A percentile compares a stretch with the other conserved stretches of the same genome.
These are phyloP conservation scores for Fragaria vesca DNA, from an alignment of 306 rosid species.

Conservation along the genomic window DNA sequence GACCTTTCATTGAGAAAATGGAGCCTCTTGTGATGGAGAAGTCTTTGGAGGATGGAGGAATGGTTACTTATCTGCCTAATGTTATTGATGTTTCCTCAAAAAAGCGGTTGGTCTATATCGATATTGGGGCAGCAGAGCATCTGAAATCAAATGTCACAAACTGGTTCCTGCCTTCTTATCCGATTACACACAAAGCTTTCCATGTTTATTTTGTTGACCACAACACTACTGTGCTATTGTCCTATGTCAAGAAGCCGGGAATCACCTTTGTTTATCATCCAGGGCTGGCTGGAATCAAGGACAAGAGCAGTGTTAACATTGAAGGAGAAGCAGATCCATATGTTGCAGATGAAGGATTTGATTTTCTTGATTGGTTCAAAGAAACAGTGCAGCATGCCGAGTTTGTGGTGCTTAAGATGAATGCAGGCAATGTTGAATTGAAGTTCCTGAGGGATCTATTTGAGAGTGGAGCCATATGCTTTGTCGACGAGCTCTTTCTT, in stretches of 20 bases:
- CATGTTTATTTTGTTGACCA: conserved; percentile 74
- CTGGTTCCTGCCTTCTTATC: conserved; percentile 75
- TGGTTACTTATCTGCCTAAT: conserved; percentile 53
- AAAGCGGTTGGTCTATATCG: conserved; percentile 60
- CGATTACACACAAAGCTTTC: conserved; percentile 55
- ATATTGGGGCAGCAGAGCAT: conserved; percentile 62
- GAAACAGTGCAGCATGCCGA: conserved; percentile 69
- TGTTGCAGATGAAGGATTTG: conserved; percentile 58
- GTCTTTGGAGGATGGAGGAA: conserved; percentile 24
- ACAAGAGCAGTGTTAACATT: neutral
- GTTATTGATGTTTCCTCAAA: conserved; percentile 46
- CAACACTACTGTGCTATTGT: conserved; percentile 57
- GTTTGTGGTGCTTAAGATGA: conserved; percentile 87
- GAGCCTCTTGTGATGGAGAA: conserved; percentile 64
- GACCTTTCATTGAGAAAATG: conserved; percentile 49
- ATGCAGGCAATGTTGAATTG: conserved; percentile 59
- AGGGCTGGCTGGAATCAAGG: conserved; percentile 49
- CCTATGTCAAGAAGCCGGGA: conserved; percentile 64
- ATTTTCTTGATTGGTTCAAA: conserved; percentile 78
- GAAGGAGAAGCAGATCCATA: conserved; percentile 50
- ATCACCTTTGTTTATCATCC: conserved; percentile 91
- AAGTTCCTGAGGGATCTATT: conserved; percentile 61
- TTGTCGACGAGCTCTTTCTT: conserved; percentile 74
- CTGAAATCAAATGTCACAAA: conserved; percentile 38
- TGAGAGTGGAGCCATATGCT: conserved; percentile 73